Evolutionary conservation across 176 grass and related monocot species (phyloP), one percentile per base, ranked within the genome.

Genomic region (Raddia distichophylla): DNA sequence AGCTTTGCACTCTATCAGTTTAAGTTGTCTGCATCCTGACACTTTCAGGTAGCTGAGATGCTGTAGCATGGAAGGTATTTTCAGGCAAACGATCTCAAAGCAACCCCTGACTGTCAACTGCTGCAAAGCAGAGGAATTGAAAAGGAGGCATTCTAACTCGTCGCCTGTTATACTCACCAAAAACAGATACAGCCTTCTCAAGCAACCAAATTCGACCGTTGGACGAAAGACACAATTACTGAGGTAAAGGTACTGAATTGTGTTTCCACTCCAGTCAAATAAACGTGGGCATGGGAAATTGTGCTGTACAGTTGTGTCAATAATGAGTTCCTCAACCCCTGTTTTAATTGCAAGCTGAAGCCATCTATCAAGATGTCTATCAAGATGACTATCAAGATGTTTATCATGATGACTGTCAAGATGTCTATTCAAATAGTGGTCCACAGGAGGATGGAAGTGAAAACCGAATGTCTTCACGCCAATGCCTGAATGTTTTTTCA

Each of bases 1-100:
- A 46, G 43, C 66, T 0, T 69, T 22, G 37, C 37, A 47, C 18
- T 47, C 10, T 6, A 20, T 13, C 66, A 40, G 10, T 69, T 6
- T 17, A 18, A 47, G 11, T 42, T 2, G 18, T 2, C 0, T 18
- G 65, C 43, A 69, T 2, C 2, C 5, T 0, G 7, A 1, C 27
- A 64, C 61, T 3, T 37, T 6, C 27, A 64, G 12, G 61, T 35
- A 64, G 45, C 27, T 51, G 18, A 80, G 77, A 34, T 34, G 45
- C 34, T 12, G 34, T 8, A 79, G 77, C 27, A 42, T 12, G 49
- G 48, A 55, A 22, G 49, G 62, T 79, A 67, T 79, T 49, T 55
- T 52, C 12, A 55, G 10, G 3, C 61, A 7, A 43, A 37, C 42
- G 3, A 79, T 67, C n/a, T 43, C 18, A 43, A 1, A 0, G 5